phyloP scores from a whole-genome alignment of 2,329 filamentous ascomycete species.

The Cercospora citrullina region DNA sequence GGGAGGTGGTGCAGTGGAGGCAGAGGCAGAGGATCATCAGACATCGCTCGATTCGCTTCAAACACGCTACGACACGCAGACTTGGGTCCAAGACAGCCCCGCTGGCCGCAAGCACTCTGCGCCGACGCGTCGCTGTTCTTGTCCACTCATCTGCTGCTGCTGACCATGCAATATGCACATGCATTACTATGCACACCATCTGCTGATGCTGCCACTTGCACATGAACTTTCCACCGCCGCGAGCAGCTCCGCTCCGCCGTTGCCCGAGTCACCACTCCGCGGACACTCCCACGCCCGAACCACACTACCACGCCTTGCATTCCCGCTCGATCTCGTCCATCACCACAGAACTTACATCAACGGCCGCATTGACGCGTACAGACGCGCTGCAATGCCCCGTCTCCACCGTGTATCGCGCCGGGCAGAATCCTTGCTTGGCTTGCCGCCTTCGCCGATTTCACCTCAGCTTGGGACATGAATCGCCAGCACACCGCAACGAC shows the following conservation, averaged over 20 bases:
- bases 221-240: background rate
- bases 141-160: background rate
- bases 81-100: background rate
- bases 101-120: background rate
- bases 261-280: background rate
- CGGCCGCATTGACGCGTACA: slow-evolving; percentile 3
- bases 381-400: background rate
- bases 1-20: background rate
- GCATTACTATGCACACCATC: background rate
- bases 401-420: background rate
- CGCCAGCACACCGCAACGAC: background rate
- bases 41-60: background rate
- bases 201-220: background rate
- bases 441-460: background rate
- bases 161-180: background rate
- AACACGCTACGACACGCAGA: slow-evolving; percentile 4
- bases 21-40: background rate
- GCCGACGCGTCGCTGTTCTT: background rate
- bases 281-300: background rate
- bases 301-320: background rate
- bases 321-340: background rate
- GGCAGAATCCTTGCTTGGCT: background rate
- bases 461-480: background rate
- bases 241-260: background rate
- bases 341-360: background rate